phyloP scores from a whole-genome alignment of 1,284 basidiomycete species.

The Boletus sp. region DNA sequence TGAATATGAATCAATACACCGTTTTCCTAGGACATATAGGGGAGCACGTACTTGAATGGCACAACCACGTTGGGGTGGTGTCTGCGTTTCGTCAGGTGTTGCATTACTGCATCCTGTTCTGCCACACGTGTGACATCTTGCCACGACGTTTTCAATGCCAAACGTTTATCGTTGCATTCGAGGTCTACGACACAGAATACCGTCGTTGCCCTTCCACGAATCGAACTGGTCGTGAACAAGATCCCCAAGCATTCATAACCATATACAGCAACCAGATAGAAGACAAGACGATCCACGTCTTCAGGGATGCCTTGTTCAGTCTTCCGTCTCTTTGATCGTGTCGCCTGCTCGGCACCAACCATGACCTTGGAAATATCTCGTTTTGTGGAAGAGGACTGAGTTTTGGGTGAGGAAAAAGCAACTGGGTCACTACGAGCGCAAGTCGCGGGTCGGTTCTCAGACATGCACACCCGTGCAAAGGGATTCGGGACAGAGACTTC shows the following conservation, averaged over 20 bases:
- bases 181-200: constrained; percentile 12
- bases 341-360: not conserved
- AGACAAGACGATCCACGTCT: not conserved
- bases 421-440: not conserved
- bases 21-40: too few relatives aligned
- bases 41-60: constrained; percentile 3
- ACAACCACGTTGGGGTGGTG: constrained; percentile 8
- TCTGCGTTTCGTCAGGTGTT: not conserved
- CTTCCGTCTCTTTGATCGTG: constrained; percentile 1
- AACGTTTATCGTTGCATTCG: not conserved
- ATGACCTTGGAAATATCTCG: constrained; percentile 2
- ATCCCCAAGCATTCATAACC: constrained; percentile 5
- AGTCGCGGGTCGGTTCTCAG: not conserved
- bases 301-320: not conserved
- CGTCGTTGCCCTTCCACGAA: constrained; percentile 15
- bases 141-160: constrained; percentile 15
- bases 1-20: not conserved
- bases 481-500: not conserved
- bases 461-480: not conserved
- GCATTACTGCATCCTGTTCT: constrained; percentile 3
- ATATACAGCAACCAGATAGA: constrained; percentile 1
- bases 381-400: not conserved
- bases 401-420: not conserved
- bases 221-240: constrained; percentile 15
- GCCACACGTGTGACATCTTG: constrained; percentile 5